Conservation (phyloP, 2,329 filamentous ascomycete species). For the Ascochyta lentis region DNA sequence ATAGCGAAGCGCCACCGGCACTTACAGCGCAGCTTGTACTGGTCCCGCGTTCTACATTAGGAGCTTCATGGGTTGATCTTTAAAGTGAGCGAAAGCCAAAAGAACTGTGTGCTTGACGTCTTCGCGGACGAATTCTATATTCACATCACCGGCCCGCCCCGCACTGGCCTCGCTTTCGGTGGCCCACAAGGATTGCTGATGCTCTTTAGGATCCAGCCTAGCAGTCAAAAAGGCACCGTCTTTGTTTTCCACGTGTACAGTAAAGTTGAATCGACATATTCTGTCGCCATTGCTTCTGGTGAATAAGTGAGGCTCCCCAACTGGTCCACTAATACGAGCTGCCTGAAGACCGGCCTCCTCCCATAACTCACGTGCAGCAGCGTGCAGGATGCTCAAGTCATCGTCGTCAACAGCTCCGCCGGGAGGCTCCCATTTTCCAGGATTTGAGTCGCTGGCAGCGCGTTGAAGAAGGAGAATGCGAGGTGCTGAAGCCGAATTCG, state of each 20-base stretch:
- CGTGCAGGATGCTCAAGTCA: conserved; percentile 53
- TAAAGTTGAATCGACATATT: conserved; percentile 3
- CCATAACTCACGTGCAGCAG: conserved; percentile 57
- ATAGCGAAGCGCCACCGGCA: too few species aligned
- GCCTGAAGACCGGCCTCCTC: conserved; percentile 56
- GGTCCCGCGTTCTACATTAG: too few species aligned
- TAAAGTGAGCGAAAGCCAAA: background rate
- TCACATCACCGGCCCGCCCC: background rate
- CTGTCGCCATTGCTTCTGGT: conserved; percentile 4
- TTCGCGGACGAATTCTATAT: background rate
- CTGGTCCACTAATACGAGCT: conserved; percentile 25
- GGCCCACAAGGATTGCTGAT: conserved; percentile 6
- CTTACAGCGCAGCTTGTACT: too few species aligned
- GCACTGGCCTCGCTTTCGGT: conserved; percentile 1
- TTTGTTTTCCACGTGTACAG: background rate
- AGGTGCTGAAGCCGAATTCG: background rate
- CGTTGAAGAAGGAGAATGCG: conserved; percentile 58
- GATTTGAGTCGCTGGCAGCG: conserved; percentile 54
- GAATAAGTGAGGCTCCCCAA: conserved; percentile 17
- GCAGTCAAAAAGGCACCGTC: background rate
- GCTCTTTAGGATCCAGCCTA: conserved; percentile 6
- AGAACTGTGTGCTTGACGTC: conserved; percentile 3
- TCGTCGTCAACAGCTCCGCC: conserved; percentile 57
- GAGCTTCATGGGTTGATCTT: background rate
- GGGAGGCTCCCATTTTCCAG: conserved; percentile 58